Base-by-base conservation (phyloP, 169 alveolate genomes). In the Plasmodium vinckei region DNA sequence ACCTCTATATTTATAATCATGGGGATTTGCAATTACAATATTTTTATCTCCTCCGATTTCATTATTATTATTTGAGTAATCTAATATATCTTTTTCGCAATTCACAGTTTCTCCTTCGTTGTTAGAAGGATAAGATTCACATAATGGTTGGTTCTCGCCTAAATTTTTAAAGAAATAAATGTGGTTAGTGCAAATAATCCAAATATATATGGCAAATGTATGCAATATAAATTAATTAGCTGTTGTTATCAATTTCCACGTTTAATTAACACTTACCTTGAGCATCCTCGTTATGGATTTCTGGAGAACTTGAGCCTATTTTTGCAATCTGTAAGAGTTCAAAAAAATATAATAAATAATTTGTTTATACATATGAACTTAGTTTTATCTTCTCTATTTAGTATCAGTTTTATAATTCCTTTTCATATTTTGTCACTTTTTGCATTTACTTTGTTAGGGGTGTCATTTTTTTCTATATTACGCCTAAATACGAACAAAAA, bases 251-350 rank as follows among this genome's bases (percentile, higher is more conserved):
- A 10, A 47, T 47, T 33, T 33, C 54, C 39, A 47, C 47, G 46
- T 64, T n/a, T 19, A 59, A 33, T 33, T 33, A 33, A 33, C 42
- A 33, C 3, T 51, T 10, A 59, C 65, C 51, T 59, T 13, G 7
- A 46, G 9, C 19, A 10, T 75, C 77, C 5, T 54, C 57, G 5
- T 44, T 51, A 12, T 54, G 42, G 12, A 23, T 51, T 1, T 75
- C 75, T 67, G 75, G 23, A 7, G 64, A 33, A 75, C 53, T 75
- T n/a, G 39, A 17, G 25, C 49, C 77, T 17, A 75, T 75, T 51
- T 75, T 75, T 17, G 88, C 77, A 39, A 75, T 64, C 88, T 75
- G 59, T 15, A 75, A 75, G 65, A 33, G 68, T 15, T 2, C 53
- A 54, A 9, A 54, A 72, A 53, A 9, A 72, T 33, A 33, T 33